Base-by-base conservation (phyloP, 1,284 basidiomycete genomes). In the Phlebopus sp. region DNA sequence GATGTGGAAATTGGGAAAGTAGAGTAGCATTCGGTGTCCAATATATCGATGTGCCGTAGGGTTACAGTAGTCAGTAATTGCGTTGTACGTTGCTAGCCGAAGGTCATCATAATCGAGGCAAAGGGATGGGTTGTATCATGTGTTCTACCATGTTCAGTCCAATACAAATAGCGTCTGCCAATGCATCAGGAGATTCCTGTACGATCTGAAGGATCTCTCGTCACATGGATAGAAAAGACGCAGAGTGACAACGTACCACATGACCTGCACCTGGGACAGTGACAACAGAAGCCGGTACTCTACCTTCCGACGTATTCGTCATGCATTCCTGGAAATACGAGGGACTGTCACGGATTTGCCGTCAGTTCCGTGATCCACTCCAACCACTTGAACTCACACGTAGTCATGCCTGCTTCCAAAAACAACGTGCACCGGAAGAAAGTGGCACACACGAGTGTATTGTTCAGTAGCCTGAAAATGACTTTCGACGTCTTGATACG, bases 1-100 rank as follows among this genome's bases (percentile, higher is more conserved):
- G 0, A 69, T 81, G 60, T 95, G 91, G 91, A 82, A 72, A 59
- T 66, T 92, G 44, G 71, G 74, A 25, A 59, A 59, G 31, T 67
- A 52, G 62, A 30, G 7, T 9, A 13, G n/a, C 19, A 14, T 17
- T 25, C 5, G 9, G 13, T 34, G 32, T 38, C 13, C 37, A 15
- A 38, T n/a, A 5, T 23, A 39, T 21, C 14, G 9, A 9, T n/a
- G 10, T 18, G 9, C 15, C 37, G 11, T 38, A 15, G 4, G 59
- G 63, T 45, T 62, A 21, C 50, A 30, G 31, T 3, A 37, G 32
- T 36, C 17, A 15, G 32, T 14, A 4, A 10, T 31, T 29, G 2
- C 27, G 27, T 29, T 29, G 27, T 29, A 29, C 27, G 10, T 11
- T 29, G 21, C 6, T 29, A 25, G 27, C 14, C 8, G 21, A 21